Evolutionary conservation across 805 yeast genomes (phyloP).

Genomic region (Teunomyces kruisii): DNA sequence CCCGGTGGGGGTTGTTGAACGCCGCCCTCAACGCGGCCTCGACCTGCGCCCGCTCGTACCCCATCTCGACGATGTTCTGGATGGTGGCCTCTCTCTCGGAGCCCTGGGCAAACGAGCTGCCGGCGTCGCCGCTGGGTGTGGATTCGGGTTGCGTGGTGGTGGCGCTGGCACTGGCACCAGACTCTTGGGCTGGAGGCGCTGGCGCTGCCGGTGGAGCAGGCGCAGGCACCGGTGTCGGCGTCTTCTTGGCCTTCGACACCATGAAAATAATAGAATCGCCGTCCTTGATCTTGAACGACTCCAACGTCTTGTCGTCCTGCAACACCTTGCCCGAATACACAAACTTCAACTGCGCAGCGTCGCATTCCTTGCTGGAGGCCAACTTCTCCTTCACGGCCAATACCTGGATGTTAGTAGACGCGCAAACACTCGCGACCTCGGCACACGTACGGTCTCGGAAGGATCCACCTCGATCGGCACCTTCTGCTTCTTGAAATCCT

Average conservation of each 20-base stretch:
- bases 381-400: conserved; percentile 70
- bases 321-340: conserved; percentile 91
- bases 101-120: conserved; percentile 68
- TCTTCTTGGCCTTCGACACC: conserved; percentile 55
- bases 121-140: no score
- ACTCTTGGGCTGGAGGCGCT: conserved; percentile 20
- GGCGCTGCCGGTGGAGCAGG: conserved; percentile 14
- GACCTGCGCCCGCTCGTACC: conserved; percentile 84
- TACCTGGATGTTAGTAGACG: conserved; percentile 36
- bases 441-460: conserved; percentile 52
- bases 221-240: conserved; percentile 25
- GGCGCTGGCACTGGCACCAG: conserved; percentile 23
- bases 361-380: conserved; percentile 67
- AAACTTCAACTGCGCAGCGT: conserved; percentile 73
- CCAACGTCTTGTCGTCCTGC: conserved; percentile 76
- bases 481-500: conserved; percentile 91
- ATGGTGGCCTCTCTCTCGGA: conserved; percentile 75
- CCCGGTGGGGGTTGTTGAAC: conserved; percentile 95
- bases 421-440: no score
- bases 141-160: conserved; percentile 18
- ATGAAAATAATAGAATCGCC: conserved; percentile 89
- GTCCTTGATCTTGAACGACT: conserved; percentile 72
- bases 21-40: conserved; percentile 93
- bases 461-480: conserved; percentile 76
- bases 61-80: conserved; percentile 90